Conservation (phyloP, 2,329 filamentous ascomycete genomes). For the Epichloe elymi region DNA sequence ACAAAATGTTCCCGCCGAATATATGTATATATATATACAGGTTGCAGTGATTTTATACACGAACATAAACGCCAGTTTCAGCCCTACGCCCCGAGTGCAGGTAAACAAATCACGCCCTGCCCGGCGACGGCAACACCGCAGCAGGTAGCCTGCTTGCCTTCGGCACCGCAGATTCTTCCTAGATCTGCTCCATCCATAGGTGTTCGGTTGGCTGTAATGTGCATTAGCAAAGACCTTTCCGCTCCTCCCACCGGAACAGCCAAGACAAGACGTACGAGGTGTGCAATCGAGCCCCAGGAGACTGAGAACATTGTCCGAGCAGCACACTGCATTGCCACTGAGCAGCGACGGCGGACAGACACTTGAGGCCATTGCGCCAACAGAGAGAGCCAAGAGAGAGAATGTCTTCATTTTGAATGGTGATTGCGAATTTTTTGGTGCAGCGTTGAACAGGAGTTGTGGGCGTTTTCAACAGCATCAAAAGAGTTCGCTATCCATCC, state of each 20-base stretch:
- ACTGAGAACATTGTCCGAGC: neutral
- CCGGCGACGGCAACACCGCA: neutral
- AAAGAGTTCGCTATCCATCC: too few species aligned
- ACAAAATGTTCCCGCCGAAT: too few species aligned
- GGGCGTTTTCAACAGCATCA: too few species aligned
- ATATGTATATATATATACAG: too few species aligned
- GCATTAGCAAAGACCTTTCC: neutral
- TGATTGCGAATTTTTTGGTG: neutral
- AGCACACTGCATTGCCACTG: neutral
- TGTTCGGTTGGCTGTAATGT: neutral
- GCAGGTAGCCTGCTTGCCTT: neutral
- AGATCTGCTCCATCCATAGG: neutral
- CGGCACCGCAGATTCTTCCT: neutral
- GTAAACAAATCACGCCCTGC: neutral
- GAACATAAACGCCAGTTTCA: neutral
- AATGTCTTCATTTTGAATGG: neutral
- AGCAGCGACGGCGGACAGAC: neutral
- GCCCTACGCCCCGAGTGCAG: neutral
- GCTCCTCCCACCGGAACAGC: neutral
- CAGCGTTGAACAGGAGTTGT: neutral
- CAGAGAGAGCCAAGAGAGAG: neutral
- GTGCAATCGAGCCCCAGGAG: neutral
- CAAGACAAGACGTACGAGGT: neutral
- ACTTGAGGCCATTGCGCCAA: neutral
- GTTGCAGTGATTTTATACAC: too few species aligned